Conservation (phyloP, 768 basidiomycete genomes). For the Mycena maculata region DNA sequence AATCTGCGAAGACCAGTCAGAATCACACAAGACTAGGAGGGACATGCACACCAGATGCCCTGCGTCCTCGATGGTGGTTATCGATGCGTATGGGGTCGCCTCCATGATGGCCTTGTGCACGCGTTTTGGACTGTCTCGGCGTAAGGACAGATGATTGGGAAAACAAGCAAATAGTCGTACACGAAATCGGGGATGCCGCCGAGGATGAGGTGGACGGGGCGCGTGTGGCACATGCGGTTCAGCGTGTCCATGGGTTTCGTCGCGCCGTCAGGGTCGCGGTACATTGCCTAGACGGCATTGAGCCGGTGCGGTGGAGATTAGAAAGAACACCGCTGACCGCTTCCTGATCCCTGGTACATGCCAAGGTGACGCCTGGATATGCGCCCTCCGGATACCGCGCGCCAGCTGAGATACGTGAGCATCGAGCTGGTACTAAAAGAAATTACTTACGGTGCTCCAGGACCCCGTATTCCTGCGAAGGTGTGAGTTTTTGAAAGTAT, state of each 20-base stretch:
- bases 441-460: slow-evolving; percentile 48
- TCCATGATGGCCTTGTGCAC: slow-evolving; percentile 52
- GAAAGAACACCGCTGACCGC: slow-evolving; percentile 51
- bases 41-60: slow-evolving; percentile 47
- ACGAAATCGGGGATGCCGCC: slow-evolving; percentile 65
- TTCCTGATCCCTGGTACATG: slow-evolving; percentile 74
- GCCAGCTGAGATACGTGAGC: slow-evolving; percentile 20
- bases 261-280: slow-evolving; percentile 66
- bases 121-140: slow-evolving; percentile 43
- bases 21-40: neutral
- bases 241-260: slow-evolving; percentile 63
- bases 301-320: slow-evolving; percentile 3
- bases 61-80: slow-evolving; percentile 40
- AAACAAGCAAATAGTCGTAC: slow-evolving; percentile 47
- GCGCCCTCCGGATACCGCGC: slow-evolving; percentile 38
- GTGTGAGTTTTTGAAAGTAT: neutral
- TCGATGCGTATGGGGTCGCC: slow-evolving; percentile 49
- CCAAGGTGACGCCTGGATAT: slow-evolving; percentile 59
- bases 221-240: slow-evolving; percentile 49
- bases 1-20: slow-evolving; percentile 5
- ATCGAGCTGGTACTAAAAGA: neutral
- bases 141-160: neutral
- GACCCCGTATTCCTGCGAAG: slow-evolving; percentile 58
- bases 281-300: slow-evolving; percentile 63
- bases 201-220: slow-evolving; percentile 66